Evolutionary conservation across 2,329 filamentous ascomycete species (phyloP).

Genomic region (Domatiomyces globalis): DNA sequence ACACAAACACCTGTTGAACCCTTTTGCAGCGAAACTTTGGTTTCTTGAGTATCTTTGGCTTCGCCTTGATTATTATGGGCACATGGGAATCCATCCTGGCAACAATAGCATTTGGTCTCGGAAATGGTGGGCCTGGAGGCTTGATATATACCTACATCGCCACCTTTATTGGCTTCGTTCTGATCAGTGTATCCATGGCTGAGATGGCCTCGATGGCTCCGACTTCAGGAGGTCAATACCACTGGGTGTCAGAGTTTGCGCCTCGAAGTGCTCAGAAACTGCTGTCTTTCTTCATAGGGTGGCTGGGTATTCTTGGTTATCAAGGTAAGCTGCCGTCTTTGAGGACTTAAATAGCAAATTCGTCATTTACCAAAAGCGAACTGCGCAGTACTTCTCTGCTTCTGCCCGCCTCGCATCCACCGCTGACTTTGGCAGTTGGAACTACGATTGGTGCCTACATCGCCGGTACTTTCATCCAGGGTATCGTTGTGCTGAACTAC

Average conservation of each 20-base stretch:
- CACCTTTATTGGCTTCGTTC: slow-evolving; percentile 42
- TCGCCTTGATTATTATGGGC: slow-evolving; percentile 26
- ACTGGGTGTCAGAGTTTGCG: slow-evolving; percentile 21
- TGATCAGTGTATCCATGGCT: slow-evolving; percentile 27
- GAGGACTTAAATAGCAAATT: background rate
- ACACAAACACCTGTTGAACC: background rate
- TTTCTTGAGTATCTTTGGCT: slow-evolving; percentile 26
- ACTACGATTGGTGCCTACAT: slow-evolving; percentile 23
- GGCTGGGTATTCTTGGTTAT: slow-evolving; percentile 20
- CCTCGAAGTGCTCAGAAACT: slow-evolving; percentile 9
- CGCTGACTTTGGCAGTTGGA: slow-evolving; percentile 1
- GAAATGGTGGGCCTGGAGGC: slow-evolving; percentile 10
- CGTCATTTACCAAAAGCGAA: no score
- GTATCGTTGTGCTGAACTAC: slow-evolving; percentile 30
- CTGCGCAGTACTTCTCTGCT: no score
- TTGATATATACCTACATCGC: slow-evolving; percentile 24
- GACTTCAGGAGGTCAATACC: slow-evolving; percentile 22
- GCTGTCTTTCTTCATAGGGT: slow-evolving; percentile 14
- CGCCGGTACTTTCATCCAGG: slow-evolving; percentile 31
- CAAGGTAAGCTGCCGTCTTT: slow-evolving; percentile 12
- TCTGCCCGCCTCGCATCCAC: no score
- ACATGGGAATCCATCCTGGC: slow-evolving; percentile 10
- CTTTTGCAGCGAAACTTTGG: slow-evolving; percentile 20
- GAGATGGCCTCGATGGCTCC: slow-evolving; percentile 22
- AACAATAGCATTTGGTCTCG: slow-evolving; percentile 5